These are phyloP conservation scores for Ephemerocybe angulata DNA, from an alignment of 768 basidiomycete species.

Conservation along the genomic window DNA sequence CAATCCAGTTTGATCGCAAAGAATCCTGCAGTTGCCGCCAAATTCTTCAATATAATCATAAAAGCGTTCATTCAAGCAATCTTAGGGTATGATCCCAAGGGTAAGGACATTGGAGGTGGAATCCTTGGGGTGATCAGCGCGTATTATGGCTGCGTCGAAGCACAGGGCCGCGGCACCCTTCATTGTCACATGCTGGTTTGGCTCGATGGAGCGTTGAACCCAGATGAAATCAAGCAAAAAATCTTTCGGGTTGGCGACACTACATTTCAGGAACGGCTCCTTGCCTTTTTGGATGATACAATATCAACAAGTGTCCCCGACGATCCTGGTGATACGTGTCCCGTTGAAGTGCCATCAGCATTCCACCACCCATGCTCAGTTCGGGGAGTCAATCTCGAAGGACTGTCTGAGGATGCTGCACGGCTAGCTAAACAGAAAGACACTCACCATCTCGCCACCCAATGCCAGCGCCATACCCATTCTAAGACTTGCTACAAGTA, in stretches of 20 bases:
- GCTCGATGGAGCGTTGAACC: conserved; percentile 32
- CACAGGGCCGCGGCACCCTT: conserved; percentile 35
- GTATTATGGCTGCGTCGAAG: conserved; percentile 40
- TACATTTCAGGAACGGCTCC: conserved; percentile 7
- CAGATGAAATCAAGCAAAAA: conserved; percentile 21
- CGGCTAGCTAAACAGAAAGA: conserved; percentile 15
- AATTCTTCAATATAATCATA: conserved; percentile 43
- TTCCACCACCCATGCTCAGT: conserved; percentile 14
- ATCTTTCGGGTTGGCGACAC: conserved; percentile 4
- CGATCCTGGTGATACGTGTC: not conserved
- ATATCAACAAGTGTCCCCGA: not conserved
- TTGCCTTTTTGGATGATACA: conserved; percentile 12
- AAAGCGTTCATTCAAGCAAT: conserved; percentile 29
- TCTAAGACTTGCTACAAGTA: conserved; percentile 36
- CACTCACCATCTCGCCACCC: conserved; percentile 18
- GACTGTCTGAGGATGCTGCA: not conserved
- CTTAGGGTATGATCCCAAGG: conserved; percentile 18
- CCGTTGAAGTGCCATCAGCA: not conserved
- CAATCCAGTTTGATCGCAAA: conserved; percentile 33
- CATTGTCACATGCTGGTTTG: conserved; percentile 42
- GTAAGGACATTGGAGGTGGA: conserved; percentile 18
- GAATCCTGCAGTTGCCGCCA: conserved; percentile 36
- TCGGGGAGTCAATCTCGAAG: not conserved
- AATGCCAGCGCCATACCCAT: conserved; percentile 32
- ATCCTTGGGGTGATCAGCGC: conserved; percentile 29